Evolutionary conservation across 192 early-diverging fungal species (phyloP).

Genomic region (Linnemannia zychae): DNA sequence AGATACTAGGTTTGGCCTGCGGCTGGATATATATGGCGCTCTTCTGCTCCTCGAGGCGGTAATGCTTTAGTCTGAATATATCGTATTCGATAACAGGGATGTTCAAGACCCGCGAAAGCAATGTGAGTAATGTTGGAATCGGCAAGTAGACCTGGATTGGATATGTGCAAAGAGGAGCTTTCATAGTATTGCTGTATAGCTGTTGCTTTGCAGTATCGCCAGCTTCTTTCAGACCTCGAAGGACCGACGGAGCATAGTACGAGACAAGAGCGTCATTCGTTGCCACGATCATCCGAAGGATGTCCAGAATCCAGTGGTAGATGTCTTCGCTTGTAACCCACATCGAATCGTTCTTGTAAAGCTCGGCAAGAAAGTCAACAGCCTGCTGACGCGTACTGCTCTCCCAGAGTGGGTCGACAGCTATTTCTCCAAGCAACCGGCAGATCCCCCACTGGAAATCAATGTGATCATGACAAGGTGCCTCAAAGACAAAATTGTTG

Average conservation of each 20-base stretch:
- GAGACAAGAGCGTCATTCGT: neutral
- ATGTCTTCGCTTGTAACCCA: neutral
- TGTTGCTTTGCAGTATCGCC: neutral
- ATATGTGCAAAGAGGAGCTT: no score
- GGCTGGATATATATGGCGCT: neutral
- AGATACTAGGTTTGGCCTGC: neutral
- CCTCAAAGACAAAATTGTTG: neutral
- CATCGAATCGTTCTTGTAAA: neutral
- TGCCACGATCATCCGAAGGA: neutral
- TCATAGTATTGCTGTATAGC: no score
- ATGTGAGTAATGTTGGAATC: neutral
- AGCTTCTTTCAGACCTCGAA: neutral
- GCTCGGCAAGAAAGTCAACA: neutral
- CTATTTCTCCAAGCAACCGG: neutral
- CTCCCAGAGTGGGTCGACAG: neutral
- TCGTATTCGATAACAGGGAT: neutral
- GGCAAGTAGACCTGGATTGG: neutral
- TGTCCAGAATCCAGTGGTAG: neutral
- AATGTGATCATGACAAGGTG: neutral
- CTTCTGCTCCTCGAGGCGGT: neutral
- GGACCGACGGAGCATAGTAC: no score
- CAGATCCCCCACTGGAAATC: neutral
- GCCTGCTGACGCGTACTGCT: neutral
- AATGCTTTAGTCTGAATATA: neutral
- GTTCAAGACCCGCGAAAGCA: neutral